Conservation (phyloP, 257 asterid species). For the Gentiana macrophylla region DNA sequence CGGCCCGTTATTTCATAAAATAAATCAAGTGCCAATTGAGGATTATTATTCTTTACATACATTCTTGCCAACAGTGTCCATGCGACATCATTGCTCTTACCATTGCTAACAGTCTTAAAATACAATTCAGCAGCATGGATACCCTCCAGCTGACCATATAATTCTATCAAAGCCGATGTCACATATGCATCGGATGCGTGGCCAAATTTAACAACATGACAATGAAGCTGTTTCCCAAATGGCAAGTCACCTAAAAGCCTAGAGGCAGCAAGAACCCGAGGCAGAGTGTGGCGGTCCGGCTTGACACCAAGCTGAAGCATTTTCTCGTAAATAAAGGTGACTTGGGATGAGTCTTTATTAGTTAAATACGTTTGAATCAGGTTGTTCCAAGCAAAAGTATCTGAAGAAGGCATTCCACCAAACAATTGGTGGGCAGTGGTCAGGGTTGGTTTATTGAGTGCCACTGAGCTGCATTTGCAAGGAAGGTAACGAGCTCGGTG, state of each 20-base stretch:
- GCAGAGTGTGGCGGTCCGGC: slow-evolving; percentile 23
- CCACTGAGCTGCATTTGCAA: slow-evolving; percentile 7
- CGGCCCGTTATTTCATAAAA: slow-evolving; percentile 12
- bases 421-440: slow-evolving; percentile 12
- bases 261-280: slow-evolving; percentile 19
- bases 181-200: slow-evolving; percentile 16
- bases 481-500: not conserved
- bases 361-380: slow-evolving; percentile 17
- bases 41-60: slow-evolving; percentile 15
- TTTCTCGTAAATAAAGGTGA: slow-evolving; percentile 7
- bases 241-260: slow-evolving; percentile 12
- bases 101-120: slow-evolving; percentile 1
- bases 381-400: slow-evolving; percentile 23
- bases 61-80: slow-evolving; percentile 26
- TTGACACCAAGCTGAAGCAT: slow-evolving; percentile 18
- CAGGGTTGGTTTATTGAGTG: not conserved
- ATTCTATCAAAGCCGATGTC: slow-evolving; percentile 12
- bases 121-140: slow-evolving; percentile 16
- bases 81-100: slow-evolving; percentile 9
- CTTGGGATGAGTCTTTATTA: slow-evolving; percentile 8
- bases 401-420: slow-evolving; percentile 10
- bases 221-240: slow-evolving; percentile 23
- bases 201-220: slow-evolving; percentile 18
- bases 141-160: slow-evolving; percentile 20
- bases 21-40: slow-evolving; percentile 21